Evolutionary conservation across 73 alveolate species (phyloP).

Genomic region (Uronychia setigera): DNA sequence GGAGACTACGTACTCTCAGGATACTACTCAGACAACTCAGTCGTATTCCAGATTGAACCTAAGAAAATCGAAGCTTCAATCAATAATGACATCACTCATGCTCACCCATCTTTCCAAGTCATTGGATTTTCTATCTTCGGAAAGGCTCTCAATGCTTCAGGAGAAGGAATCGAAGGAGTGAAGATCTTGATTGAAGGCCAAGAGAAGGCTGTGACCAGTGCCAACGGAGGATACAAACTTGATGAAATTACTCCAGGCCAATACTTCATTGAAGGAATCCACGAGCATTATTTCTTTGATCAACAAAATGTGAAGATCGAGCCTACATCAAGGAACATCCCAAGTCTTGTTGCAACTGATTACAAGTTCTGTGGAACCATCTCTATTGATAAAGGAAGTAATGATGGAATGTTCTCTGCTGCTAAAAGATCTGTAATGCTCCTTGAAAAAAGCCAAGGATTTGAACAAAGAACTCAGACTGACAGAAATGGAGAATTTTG

Average conservation of each 20-base stretch:
- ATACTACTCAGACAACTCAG: constrained; percentile 15
- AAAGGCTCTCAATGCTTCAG: constrained; percentile 64
- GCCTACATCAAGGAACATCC: constrained; percentile 54
- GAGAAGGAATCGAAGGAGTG: constrained; percentile 72
- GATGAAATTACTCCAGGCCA: constrained; percentile 72
- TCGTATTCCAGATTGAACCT: constrained; percentile 32
- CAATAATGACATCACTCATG: background rate
- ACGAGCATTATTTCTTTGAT: constrained; percentile 66
- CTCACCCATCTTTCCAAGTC: constrained; percentile 56
- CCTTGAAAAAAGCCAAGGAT: constrained; percentile 54
- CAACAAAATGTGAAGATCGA: constrained; percentile 64
- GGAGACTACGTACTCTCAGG: constrained; percentile 24
- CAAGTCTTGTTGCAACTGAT: constrained; percentile 72
- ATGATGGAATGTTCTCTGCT: constrained; percentile 39
- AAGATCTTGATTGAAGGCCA: constrained; percentile 77
- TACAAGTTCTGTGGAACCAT: constrained; percentile 75
- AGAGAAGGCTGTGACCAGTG: constrained; percentile 67
- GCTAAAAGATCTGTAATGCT: constrained; percentile 71
- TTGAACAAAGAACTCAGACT: constrained; percentile 77
- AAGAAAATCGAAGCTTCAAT: constrained; percentile 5
- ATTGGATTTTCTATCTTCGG: constrained; percentile 71
- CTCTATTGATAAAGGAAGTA: constrained; percentile 31
- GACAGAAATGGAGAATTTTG: constrained; percentile 73
- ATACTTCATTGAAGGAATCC: constrained; percentile 69
- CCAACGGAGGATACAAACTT: constrained; percentile 69